These are phyloP conservation scores for Pleurotus platypus DNA, from an alignment of 768 basidiomycete species.

Conservation along the genomic window DNA sequence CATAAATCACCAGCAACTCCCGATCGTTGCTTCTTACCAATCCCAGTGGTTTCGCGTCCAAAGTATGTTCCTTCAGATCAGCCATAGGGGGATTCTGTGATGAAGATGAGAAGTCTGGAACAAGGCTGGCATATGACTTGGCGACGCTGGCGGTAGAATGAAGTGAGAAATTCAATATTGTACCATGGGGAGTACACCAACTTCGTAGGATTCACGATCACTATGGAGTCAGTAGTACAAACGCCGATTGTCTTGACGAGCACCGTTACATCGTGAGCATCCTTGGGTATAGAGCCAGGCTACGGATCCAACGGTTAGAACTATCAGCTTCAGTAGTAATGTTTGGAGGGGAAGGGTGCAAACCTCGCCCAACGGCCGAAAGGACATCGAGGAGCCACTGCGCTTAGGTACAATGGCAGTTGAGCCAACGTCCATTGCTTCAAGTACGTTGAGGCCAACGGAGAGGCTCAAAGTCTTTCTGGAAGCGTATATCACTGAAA, in stretches of 20 bases:
- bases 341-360: constrained; percentile 14
- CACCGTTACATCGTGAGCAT: constrained; percentile 57
- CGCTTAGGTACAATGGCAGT: constrained; percentile 32
- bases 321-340: not conserved
- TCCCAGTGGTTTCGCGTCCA: constrained; percentile 61
- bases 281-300: constrained; percentile 70
- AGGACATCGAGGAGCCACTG: constrained; percentile 34
- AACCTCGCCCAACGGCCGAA: constrained; percentile 67
- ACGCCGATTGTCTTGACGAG: constrained; percentile 64
- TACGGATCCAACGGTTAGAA: constrained; percentile 18
- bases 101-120: constrained; percentile 56
- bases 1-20: constrained; percentile 72
- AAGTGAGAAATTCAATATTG: not conserved
- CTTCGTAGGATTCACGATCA: constrained; percentile 68
- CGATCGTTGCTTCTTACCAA: constrained; percentile 48
- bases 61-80: constrained; percentile 56
- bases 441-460: constrained; percentile 51
- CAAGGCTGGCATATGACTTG: constrained; percentile 37
- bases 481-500: constrained; percentile 63
- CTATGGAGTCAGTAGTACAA: constrained; percentile 59
- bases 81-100: constrained; percentile 33
- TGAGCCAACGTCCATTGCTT: constrained; percentile 44
- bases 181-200: constrained; percentile 26
- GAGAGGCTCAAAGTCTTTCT: constrained; percentile 60
- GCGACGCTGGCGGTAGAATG: constrained; percentile 28